Percentiles rank a stretch among this genome's conserved stretches.
phyloP scores from a whole-genome alignment of 1,284 basidiomycete genomes.

The Cerrena zonata region DNA sequence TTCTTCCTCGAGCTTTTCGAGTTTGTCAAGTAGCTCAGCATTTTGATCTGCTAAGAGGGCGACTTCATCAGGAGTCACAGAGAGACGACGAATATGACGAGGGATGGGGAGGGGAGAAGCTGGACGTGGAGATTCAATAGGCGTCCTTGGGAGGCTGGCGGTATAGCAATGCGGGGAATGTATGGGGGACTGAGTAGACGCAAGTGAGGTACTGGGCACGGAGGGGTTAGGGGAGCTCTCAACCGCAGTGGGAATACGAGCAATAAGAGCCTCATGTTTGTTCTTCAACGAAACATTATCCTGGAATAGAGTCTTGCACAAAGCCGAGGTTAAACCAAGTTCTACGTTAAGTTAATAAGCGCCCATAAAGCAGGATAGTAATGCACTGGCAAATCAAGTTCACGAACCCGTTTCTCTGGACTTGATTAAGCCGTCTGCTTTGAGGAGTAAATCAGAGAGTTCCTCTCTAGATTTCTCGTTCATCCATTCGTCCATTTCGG shows the following conservation, averaged over 20 bases:
- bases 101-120: conserved; percentile 22
- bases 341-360: conserved; percentile 37
- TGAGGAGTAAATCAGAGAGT: conserved; percentile 57
- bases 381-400: conserved; percentile 2
- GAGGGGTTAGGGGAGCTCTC: conserved; percentile 17
- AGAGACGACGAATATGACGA: conserved; percentile 48
- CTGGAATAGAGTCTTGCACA: conserved; percentile 64
- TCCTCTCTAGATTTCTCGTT: conserved; percentile 67
- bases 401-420: conserved; percentile 67
- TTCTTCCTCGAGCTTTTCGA: conserved; percentile 71
- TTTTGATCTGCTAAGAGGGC: conserved; percentile 74
- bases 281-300: conserved; percentile 63
- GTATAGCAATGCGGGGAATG: conserved; percentile 26
- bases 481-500: conserved; percentile 41
- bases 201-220: conserved; percentile 13
- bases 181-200: conserved; percentile 5
- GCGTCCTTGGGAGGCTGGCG: conserved; percentile 29
- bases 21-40: conserved; percentile 66
- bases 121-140: conserved; percentile 21
- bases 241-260: conserved; percentile 46
- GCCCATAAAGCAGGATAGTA: conserved; percentile 13
- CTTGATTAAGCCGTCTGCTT: conserved; percentile 69
- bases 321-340: conserved; percentile 58
- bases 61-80: conserved; percentile 65
- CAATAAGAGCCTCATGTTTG: conserved; percentile 61